Evolutionary conservation across 2,329 filamentous ascomycete species (phyloP).

Genomic region (Penicillium griseofulvum): DNA sequence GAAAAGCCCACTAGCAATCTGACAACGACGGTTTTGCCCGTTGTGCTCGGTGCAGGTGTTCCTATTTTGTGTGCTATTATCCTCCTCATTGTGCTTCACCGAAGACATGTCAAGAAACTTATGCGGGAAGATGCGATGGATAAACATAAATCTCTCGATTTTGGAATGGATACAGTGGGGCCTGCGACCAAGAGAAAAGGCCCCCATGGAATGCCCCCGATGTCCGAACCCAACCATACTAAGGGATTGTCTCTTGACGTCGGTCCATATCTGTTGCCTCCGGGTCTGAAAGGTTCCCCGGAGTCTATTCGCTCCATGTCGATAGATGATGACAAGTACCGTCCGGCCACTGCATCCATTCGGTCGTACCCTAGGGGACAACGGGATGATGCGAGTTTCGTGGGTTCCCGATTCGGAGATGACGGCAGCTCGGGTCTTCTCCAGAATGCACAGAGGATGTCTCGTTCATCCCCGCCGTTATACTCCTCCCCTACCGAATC

Average conservation of each 20-base stretch:
- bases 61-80: slow-evolving; percentile 66
- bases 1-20: slow-evolving; percentile 58
- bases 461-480: slow-evolving; percentile 50
- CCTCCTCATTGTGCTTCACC: slow-evolving; percentile 73
- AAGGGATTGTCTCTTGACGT: slow-evolving; percentile 61
- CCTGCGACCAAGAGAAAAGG: slow-evolving; percentile 42
- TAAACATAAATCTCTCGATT: slow-evolving; percentile 88
- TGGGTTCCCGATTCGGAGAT: slow-evolving; percentile 47
- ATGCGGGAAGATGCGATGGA: slow-evolving; percentile 77
- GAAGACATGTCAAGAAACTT: slow-evolving; percentile 70
- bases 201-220: slow-evolving; percentile 38
- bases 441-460: slow-evolving; percentile 58
- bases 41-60: slow-evolving; percentile 69
- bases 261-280: slow-evolving; percentile 91
- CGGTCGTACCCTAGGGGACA: slow-evolving; percentile 35
- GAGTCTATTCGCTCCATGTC: slow-evolving; percentile 86
- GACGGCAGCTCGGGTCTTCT: slow-evolving; percentile 54
- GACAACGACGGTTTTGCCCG: slow-evolving; percentile 60
- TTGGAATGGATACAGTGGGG: slow-evolving; percentile 66
- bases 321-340: slow-evolving; percentile 82
- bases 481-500: slow-evolving; percentile 21
- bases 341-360: slow-evolving; percentile 53
- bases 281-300: slow-evolving; percentile 70
- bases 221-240: slow-evolving; percentile 38
- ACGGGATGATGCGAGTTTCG: slow-evolving; percentile 52